phyloP scores from a whole-genome alignment of 768 basidiomycete genomes.

The Lyophyllum atratum region DNA sequence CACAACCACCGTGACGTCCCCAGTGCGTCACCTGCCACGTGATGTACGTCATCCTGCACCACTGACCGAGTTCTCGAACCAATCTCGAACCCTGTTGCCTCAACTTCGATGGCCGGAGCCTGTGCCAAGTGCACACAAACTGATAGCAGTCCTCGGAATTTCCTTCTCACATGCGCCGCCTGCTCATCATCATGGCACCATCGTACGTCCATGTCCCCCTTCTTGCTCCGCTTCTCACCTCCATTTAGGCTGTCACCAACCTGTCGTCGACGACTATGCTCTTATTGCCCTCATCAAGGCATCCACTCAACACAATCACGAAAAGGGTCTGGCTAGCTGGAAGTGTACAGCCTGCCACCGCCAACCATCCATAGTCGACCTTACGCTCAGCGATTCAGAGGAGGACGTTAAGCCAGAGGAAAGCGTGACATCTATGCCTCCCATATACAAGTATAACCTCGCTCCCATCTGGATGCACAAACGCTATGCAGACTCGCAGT shows the following conservation, averaged over 20 bases:
- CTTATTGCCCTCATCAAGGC: slow-evolving; percentile 32
- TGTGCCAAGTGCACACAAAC: slow-evolving; percentile 25
- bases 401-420: slow-evolving; percentile 6
- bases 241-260: slow-evolving; percentile 35
- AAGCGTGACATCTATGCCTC: not conserved
- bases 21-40: slow-evolving; percentile 10
- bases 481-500: slow-evolving; percentile 5
- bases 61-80: no score
- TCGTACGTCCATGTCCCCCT: slow-evolving; percentile 23
- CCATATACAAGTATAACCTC: slow-evolving; percentile 9
- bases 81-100: no score
- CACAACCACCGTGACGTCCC: not conserved
- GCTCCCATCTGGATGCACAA: slow-evolving; percentile 19
- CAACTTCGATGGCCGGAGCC: not conserved
- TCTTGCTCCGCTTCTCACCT: not conserved
- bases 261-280: slow-evolving; percentile 31
- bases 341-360: slow-evolving; percentile 19
- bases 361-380: slow-evolving; percentile 5
- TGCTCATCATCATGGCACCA: slow-evolving; percentile 39
- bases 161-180: slow-evolving; percentile 33
- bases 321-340: slow-evolving; percentile 22
- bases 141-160: slow-evolving; percentile 25
- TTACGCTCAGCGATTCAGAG: slow-evolving; percentile 6
- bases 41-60: slow-evolving; percentile 3
- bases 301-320: slow-evolving; percentile 10